Percentiles rank a stretch among this genome's conserved stretches.
Evolutionary conservation across 2,329 filamentous ascomycete genomes (phyloP).

Genomic region (Botrytis fabae): DNA sequence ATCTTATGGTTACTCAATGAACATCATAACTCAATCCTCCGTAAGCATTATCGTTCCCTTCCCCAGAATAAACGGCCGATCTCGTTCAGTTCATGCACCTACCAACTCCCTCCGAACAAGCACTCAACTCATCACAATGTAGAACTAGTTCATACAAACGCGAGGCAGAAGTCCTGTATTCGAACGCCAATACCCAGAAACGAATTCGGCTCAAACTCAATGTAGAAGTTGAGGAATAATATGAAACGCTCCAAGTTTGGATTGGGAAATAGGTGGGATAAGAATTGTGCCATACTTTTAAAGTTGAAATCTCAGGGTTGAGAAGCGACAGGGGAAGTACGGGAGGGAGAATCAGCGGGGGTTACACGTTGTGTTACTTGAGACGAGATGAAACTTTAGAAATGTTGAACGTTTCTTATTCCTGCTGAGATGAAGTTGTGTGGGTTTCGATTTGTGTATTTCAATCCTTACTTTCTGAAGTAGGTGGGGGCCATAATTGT

Average conservation of each 20-base stretch:
- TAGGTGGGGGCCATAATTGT: neutral
- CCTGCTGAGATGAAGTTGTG: neutral
- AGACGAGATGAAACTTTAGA: neutral
- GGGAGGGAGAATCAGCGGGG: neutral
- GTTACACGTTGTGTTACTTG: slow-evolving; percentile 3
- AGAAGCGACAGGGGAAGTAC: neutral
- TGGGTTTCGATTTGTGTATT: neutral
- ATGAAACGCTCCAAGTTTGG: neutral
- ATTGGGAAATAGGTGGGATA: neutral
- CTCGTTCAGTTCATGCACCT: neutral
- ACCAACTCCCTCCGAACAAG: neutral
- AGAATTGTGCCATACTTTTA: neutral
- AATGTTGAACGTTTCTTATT: neutral
- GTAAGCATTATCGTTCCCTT: neutral
- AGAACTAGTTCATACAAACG: neutral
- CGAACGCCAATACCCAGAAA: neutral
- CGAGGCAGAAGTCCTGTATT: neutral
- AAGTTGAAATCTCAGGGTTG: neutral
- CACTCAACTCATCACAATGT: neutral
- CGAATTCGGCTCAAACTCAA: neutral
- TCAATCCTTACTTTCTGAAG: neutral
- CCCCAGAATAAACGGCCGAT: neutral
- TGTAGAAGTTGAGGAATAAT: neutral
- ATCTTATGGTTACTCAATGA: neutral
- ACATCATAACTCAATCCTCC: neutral